Percentiles rank a stretch among this genome's conserved stretches.
These are phyloP conservation scores for Phytophthora fragariae DNA, from an alignment of 352 stramenopile genomes.

Conservation along the genomic window DNA sequence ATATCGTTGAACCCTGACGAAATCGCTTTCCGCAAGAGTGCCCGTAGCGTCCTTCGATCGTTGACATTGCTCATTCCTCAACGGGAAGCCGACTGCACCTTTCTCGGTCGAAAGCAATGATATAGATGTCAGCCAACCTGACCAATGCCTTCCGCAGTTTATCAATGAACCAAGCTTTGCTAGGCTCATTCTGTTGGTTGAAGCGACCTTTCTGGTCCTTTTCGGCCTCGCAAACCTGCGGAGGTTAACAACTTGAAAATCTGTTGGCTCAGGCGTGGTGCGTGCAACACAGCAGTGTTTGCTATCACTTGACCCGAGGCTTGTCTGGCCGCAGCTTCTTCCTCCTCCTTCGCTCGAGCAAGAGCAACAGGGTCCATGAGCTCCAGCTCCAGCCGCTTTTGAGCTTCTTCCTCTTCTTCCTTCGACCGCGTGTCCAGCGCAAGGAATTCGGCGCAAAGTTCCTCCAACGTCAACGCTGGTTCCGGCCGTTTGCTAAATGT, in stretches of 20 bases:
- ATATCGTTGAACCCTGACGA: too few relatives aligned
- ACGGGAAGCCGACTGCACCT: neutral
- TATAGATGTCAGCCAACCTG: too few relatives aligned
- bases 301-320: neutral
- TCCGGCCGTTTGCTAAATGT: conserved; percentile 9
- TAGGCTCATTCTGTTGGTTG: neutral
- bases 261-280: neutral
- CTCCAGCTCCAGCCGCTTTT: conserved; percentile 43
- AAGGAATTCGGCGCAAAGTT: conserved; percentile 43
- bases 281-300: neutral
- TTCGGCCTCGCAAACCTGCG: neutral
- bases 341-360: conserved; percentile 39
- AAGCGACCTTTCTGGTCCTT: neutral
- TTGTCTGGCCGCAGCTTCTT: conserved; percentile 27
- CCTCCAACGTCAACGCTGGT: conserved; percentile 32
- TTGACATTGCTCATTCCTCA: too few relatives aligned
- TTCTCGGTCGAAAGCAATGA: neutral
- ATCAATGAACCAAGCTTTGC: neutral
- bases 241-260: neutral
- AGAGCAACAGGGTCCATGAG: conserved; percentile 39
- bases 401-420: conserved; percentile 47
- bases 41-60: too few relatives aligned
- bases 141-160: neutral
- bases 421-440: conserved; percentile 45
- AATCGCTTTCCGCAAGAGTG: too few relatives aligned